A percentile compares a stretch with the other conserved stretches of the same genome.
Evolutionary conservation across 331 rosid species (phyloP).

Genomic region (Prunus yedoensis): DNA sequence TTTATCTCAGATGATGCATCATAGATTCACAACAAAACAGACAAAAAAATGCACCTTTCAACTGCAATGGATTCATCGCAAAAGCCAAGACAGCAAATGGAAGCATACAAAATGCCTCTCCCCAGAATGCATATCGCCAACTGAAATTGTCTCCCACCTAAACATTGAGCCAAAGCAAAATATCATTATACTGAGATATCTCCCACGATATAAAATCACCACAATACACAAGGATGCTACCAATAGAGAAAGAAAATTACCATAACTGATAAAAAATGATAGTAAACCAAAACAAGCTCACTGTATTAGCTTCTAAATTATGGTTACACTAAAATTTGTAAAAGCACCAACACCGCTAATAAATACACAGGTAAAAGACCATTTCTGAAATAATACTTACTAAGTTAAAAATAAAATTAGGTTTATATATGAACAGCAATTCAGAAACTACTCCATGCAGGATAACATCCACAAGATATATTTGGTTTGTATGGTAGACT

Average conservation of each 20-base stretch:
- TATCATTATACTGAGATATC: not conserved
- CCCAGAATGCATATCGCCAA: slow-evolving; percentile 90
- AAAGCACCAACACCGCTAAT: not conserved
- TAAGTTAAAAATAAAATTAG: too few species aligned
- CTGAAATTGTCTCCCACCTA: slow-evolving; percentile 71
- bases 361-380: not conserved
- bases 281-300: not conserved
- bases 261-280: not conserved
- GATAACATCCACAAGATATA: not conserved
- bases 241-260: not conserved
- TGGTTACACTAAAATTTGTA: not conserved
- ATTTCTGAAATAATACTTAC: not conserved
- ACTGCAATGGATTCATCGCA: slow-evolving; percentile 68
- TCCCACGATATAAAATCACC: not conserved
- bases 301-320: not conserved
- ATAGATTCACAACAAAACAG: not conserved
- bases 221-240: not conserved
- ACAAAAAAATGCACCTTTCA: slow-evolving; percentile 52
- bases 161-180: slow-evolving; percentile 14
- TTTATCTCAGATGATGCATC: slow-evolving; percentile 21
- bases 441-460: too few species aligned
- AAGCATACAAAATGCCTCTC: slow-evolving; percentile 88
- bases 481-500: not conserved
- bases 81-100: slow-evolving; percentile 88
- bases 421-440: too few species aligned